Evolutionary conservation across 495 filamentous ascomycete species (phyloP).

Genomic region (Barbatosphaeria neglecta): DNA sequence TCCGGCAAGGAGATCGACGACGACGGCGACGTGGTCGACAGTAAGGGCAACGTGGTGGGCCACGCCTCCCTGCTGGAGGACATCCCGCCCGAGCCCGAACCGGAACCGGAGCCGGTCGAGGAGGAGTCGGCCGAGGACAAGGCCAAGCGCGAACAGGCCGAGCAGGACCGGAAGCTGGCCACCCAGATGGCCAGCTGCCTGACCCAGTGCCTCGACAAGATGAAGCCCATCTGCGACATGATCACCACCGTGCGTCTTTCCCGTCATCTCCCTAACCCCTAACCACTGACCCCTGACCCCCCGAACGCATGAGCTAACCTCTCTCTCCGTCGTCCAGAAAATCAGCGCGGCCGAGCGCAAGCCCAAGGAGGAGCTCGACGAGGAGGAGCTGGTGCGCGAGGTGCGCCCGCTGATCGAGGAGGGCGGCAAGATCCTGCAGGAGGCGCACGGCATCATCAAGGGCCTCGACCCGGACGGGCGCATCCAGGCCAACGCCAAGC

Average conservation of each 20-base stretch:
- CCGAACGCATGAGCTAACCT: no score
- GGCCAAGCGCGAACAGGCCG: slow-evolving; percentile 40
- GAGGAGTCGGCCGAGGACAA: slow-evolving; percentile 41
- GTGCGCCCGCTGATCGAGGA: slow-evolving; percentile 84
- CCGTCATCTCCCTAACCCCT: slow-evolving; percentile 1
- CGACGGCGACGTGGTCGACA: slow-evolving; percentile 73
- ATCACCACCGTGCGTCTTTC: slow-evolving; percentile 59
- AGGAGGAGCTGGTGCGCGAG: slow-evolving; percentile 74
- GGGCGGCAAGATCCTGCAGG: slow-evolving; percentile 65
- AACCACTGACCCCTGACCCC: slow-evolving; percentile 1
- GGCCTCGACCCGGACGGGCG: slow-evolving; percentile 82
- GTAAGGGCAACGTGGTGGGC: slow-evolving; percentile 68
- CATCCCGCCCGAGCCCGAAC: slow-evolving; percentile 36
- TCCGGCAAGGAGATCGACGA: slow-evolving; percentile 75
- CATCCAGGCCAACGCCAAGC: slow-evolving; percentile 77
- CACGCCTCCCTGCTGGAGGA: slow-evolving; percentile 71
- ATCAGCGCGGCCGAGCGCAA: slow-evolving; percentile 73
- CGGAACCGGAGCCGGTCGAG: slow-evolving; percentile 5
- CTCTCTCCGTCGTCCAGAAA: no score
- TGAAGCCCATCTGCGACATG: slow-evolving; percentile 77
- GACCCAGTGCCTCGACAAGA: slow-evolving; percentile 65
- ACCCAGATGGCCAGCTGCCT: slow-evolving; percentile 66
- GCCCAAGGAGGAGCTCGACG: slow-evolving; percentile 83
- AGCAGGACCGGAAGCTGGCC: slow-evolving; percentile 64
- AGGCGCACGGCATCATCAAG: slow-evolving; percentile 83